These are phyloP conservation scores for Suillus subluteus DNA, from an alignment of 768 basidiomycete species.

Conservation along the genomic window DNA sequence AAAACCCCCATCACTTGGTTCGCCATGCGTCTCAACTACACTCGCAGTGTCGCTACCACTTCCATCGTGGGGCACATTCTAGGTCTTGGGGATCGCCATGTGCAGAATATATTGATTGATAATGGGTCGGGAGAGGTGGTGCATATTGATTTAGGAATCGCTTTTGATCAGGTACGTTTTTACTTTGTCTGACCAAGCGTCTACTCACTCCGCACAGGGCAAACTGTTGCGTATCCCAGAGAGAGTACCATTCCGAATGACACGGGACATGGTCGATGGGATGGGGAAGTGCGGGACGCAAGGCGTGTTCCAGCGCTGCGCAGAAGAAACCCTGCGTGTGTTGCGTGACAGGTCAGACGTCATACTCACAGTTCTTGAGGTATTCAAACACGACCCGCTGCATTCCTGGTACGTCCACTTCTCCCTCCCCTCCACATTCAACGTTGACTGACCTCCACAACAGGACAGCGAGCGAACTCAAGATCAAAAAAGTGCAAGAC, in stretches of 20 bases:
- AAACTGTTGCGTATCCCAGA: conserved; percentile 80
- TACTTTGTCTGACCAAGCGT: not conserved
- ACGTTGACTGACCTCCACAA: not conserved
- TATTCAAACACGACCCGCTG: conserved; percentile 95
- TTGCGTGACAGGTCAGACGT: conserved; percentile 83
- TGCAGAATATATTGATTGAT: conserved; percentile 91
- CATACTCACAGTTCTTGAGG: conserved; percentile 93
- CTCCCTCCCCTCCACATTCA: not conserved
- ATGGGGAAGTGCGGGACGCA: conserved; percentile 89
- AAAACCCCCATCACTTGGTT: conserved; percentile 93
- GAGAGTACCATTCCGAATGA: conserved; percentile 93
- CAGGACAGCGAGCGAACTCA: conserved; percentile 81
- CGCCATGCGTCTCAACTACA: conserved; percentile 85
- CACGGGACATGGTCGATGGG: conserved; percentile 91
- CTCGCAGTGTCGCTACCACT: conserved; percentile 89
- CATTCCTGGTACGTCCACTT: conserved; percentile 74
- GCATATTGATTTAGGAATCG: conserved; percentile 96
- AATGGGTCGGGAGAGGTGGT: conserved; percentile 82
- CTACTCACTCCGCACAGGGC: conserved; percentile 54
- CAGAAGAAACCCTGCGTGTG: conserved; percentile 93
- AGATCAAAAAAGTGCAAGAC: conserved; percentile 67
- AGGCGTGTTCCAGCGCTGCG: conserved; percentile 93
- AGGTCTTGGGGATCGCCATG: conserved; percentile 92
- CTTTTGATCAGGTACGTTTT: conserved; percentile 82
- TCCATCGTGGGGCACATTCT: conserved; percentile 93